Conservation (phyloP, 306 rosid species). For the Cucurbita argyrosperma region DNA sequence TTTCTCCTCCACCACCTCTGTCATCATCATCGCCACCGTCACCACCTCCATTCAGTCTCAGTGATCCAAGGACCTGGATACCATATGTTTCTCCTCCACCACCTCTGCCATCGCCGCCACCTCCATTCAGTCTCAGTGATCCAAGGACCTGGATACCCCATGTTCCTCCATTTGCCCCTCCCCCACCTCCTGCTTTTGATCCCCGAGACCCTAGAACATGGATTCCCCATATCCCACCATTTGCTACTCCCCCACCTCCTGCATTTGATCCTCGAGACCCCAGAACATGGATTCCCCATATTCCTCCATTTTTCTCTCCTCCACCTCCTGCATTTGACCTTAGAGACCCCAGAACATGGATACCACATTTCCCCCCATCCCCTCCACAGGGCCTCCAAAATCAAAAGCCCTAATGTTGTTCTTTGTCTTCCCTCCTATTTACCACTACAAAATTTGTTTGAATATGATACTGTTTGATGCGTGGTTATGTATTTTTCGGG, state of each 20-base stretch:
- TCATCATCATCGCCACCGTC: slow-evolving; percentile 13
- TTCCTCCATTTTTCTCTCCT: slow-evolving; percentile 20
- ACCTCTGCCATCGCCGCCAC: slow-evolving; percentile 18
- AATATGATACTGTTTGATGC: background rate
- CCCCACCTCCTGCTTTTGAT: slow-evolving; percentile 21
- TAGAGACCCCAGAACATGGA: slow-evolving; percentile 37
- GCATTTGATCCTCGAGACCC: slow-evolving; percentile 34
- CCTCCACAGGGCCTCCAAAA: slow-evolving; percentile 20
- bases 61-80: slow-evolving; percentile 33
- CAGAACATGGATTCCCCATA: slow-evolving; percentile 39
- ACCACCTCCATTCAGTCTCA: slow-evolving; percentile 32
- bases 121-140: slow-evolving; percentile 29
- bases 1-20: slow-evolving; percentile 14
- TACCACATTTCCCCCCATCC: slow-evolving; percentile 27
- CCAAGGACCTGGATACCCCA: slow-evolving; percentile 36
- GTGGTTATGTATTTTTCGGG: background rate
- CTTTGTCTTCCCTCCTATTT: background rate
- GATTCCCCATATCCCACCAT: slow-evolving; percentile 33
- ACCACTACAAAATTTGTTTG: background rate
- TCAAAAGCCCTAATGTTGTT: slow-evolving; percentile 20
- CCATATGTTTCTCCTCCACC: slow-evolving; percentile 20
- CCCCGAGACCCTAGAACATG: slow-evolving; percentile 42
- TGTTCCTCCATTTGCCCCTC: slow-evolving; percentile 20
- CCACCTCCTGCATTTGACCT: slow-evolving; percentile 28
- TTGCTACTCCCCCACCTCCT: slow-evolving; percentile 29